phyloP scores from a whole-genome alignment of 2,329 filamentous ascomycete species.

The Pyricularia sp. region DNA sequence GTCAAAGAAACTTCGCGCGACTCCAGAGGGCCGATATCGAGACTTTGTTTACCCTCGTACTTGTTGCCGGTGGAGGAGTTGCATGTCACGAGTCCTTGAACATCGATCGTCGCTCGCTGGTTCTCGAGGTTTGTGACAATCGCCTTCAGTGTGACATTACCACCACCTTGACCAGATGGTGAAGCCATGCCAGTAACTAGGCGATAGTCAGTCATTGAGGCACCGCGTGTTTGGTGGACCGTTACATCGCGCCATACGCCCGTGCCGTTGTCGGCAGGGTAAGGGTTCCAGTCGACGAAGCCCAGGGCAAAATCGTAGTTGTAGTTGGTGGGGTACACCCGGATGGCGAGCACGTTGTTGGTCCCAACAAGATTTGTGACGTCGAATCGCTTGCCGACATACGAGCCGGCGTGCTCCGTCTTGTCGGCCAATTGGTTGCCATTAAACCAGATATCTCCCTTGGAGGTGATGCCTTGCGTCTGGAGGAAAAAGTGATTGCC shows the following conservation, averaged over 20 bases:
- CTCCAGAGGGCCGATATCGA: slow-evolving; percentile 22
- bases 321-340: slow-evolving; percentile 49
- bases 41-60: background rate
- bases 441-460: slow-evolving; percentile 52
- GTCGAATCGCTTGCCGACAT: slow-evolving; percentile 45
- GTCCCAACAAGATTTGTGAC: slow-evolving; percentile 33
- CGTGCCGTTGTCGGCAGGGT: slow-evolving; percentile 52
- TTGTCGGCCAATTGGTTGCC: slow-evolving; percentile 40
- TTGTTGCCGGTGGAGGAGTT: background rate
- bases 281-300: slow-evolving; percentile 55
- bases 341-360: slow-evolving; percentile 41
- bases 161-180: slow-evolving; percentile 15
- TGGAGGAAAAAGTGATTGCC: slow-evolving; percentile 39
- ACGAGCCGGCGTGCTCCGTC: slow-evolving; percentile 42
- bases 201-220: slow-evolving; percentile 33
- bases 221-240: slow-evolving; percentile 43
- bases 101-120: slow-evolving; percentile 24
- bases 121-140: slow-evolving; percentile 30
- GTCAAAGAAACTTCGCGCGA: slow-evolving; percentile 28
- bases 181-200: slow-evolving; percentile 30
- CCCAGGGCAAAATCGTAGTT: slow-evolving; percentile 48
- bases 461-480: slow-evolving; percentile 51
- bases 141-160: slow-evolving; percentile 27
- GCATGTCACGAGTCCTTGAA: slow-evolving; percentile 13
- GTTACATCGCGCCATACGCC: slow-evolving; percentile 53